These are phyloP conservation scores for Cocos nucifera DNA, from an alignment of 176 grass and related monocot genomes.

Conservation along the genomic window DNA sequence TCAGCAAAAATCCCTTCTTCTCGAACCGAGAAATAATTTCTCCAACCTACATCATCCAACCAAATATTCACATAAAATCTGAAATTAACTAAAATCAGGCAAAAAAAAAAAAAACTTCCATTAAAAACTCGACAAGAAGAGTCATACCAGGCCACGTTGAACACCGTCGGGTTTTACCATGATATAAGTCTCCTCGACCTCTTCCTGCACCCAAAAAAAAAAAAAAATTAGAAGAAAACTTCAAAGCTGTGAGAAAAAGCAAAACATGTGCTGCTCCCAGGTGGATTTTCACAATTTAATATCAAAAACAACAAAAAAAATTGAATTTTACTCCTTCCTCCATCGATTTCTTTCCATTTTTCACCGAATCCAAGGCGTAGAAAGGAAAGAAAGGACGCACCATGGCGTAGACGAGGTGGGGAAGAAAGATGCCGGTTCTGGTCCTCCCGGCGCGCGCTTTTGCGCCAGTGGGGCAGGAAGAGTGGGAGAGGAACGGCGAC, in stretches of 20 bases:
- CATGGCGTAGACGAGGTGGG: conserved; percentile 34
- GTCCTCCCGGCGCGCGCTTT: conserved; percentile 14
- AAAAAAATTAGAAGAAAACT: not conserved
- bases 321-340: not conserved
- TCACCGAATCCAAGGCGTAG: not conserved
- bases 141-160: conserved; percentile 67
- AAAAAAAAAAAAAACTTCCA: not conserved
- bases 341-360: not conserved
- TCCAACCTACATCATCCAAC: conserved; percentile 51
- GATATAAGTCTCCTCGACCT: conserved; percentile 80
- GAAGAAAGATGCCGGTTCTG: conserved; percentile 17
- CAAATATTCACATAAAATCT: not conserved
- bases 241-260: not conserved
- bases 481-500: conserved; percentile 26
- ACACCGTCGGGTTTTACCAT: conserved; percentile 98
- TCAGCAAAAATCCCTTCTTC: conserved; percentile 95
- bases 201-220: conserved; percentile 17
- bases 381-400: conserved; percentile 14
- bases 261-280: not conserved
- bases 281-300: not conserved
- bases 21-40: conserved; percentile 94
- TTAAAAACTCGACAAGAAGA: not conserved
- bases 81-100: not conserved
- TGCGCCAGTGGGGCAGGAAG: conserved; percentile 9
- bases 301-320: not conserved